phyloP scores from a whole-genome alignment of 352 stramenopile genomes.

The Ophiocytium majus region DNA sequence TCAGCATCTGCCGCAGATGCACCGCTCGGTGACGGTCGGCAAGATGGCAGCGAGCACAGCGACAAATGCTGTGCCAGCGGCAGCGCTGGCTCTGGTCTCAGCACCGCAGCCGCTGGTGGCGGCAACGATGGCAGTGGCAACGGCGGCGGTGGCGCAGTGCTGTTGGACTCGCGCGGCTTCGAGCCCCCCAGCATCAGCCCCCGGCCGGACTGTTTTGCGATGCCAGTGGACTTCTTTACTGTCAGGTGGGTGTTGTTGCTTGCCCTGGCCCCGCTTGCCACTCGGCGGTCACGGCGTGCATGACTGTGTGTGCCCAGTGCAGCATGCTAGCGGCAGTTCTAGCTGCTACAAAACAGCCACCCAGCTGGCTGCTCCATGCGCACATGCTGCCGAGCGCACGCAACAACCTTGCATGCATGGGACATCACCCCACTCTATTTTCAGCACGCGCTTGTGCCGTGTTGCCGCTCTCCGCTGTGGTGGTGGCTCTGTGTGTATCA shows the following conservation, averaged over 20 bases:
- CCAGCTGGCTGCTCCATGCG: not conserved
- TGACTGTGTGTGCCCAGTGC: not conserved
- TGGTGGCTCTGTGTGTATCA: not conserved
- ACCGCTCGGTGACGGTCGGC: no score
- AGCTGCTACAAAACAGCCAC: not conserved
- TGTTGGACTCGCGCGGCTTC: not conserved
- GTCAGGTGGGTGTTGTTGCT: not conserved
- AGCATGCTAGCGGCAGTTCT: not conserved
- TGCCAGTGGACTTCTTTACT: conserved; percentile 5
- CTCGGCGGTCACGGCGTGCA: not conserved
- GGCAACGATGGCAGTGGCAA: not conserved
- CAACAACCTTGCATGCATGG: not conserved
- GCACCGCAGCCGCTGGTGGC: no score
- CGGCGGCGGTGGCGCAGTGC: not conserved
- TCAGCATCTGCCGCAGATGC: no score
- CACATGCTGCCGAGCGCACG: not conserved
- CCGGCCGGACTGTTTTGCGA: not conserved
- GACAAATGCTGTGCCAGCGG: no score
- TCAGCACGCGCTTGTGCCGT: no score
- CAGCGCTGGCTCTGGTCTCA: no score
- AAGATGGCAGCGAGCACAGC: no score
- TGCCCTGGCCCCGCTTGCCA: not conserved
- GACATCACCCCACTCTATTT: not conserved
- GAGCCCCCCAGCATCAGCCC: conserved; percentile 11
- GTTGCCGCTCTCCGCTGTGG: no score